Evolutionary conservation across 495 filamentous ascomycete species (phyloP).

Genomic region (Penicillium fimorum): DNA sequence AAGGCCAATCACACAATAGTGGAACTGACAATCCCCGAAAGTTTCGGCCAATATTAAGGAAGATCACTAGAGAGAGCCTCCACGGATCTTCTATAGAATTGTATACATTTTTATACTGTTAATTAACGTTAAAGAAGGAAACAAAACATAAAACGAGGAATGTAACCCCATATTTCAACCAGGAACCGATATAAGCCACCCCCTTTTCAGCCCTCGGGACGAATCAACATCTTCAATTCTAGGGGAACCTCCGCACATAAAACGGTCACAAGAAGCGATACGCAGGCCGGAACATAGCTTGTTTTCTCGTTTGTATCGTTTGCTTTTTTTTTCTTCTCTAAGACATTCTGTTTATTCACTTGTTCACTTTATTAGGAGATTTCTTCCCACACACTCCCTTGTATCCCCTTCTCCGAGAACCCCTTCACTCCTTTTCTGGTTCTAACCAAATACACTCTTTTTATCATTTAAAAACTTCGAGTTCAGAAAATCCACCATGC

Average conservation of each 20-base stretch:
- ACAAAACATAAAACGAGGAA: not conserved
- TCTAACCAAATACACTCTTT: constrained; percentile 7
- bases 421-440: not conserved
- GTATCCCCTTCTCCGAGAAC: not conserved
- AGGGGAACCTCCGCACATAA: not conserved
- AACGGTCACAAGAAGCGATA: constrained; percentile 4
- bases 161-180: constrained; percentile 6
- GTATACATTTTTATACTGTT: not conserved
- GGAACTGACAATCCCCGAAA: not conserved
- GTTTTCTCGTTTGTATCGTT: not conserved
- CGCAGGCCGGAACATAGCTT: not conserved
- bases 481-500: not conserved
- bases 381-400: constrained; percentile 4
- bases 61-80: not conserved
- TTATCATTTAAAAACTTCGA: not conserved
- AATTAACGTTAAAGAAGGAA: not conserved
- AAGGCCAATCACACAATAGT: not conserved
- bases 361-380: not conserved
- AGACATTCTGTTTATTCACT: not conserved
- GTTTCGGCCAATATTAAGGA: not conserved
- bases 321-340: not conserved
- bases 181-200: constrained; percentile 3
- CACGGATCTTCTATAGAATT: not conserved
- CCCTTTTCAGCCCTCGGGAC: constrained; percentile 4
- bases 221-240: constrained; percentile 3